Conservation (phyloP, 2,329 filamentous ascomycete genomes). For the Nannizziopsis barbatae region DNA sequence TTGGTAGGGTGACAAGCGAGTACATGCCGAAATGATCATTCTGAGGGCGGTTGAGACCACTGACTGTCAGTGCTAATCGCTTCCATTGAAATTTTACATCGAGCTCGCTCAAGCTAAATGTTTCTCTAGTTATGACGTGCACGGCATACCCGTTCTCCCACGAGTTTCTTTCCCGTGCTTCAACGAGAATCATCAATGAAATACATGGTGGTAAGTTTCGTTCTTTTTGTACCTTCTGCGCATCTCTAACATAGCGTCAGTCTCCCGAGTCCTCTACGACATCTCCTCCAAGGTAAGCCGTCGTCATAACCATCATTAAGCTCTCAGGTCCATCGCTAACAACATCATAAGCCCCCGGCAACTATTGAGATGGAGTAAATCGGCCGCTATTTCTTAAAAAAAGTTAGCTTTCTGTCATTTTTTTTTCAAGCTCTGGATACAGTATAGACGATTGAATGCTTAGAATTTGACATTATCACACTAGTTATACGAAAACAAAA, state of each 20-base stretch:
- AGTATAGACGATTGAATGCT: too few species aligned
- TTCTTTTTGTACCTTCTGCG: neutral
- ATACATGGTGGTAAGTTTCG: constrained; percentile 44
- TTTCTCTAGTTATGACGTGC: constrained; percentile 55
- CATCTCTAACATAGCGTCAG: constrained; percentile 18
- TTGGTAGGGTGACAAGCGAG: constrained; percentile 51
- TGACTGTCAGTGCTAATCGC: constrained; percentile 35
- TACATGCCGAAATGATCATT: constrained; percentile 51
- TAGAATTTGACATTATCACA: too few species aligned
- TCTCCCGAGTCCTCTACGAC: constrained; percentile 51
- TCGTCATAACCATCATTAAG: constrained; percentile 36
- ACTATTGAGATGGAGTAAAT: constrained; percentile 61
- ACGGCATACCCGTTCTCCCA: constrained; percentile 56
- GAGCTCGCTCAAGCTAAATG: neutral
- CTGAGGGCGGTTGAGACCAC: constrained; percentile 50
- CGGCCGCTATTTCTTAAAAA: too few species aligned
- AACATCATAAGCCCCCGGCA: constrained; percentile 47
- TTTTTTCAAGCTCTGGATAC: too few species aligned
- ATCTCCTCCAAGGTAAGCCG: constrained; percentile 21
- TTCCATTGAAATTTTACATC: neutral
- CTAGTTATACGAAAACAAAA: too few species aligned
- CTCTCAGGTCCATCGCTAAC: constrained; percentile 37
- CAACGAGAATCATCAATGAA: constrained; percentile 60
- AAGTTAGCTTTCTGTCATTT: too few species aligned
- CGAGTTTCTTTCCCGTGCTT: constrained; percentile 54